A percentile compares a stretch with the other conserved stretches of the same genome.
Conservation (phyloP, 2,329 filamentous ascomycete genomes). For the Colletotrichum camelliae region DNA sequence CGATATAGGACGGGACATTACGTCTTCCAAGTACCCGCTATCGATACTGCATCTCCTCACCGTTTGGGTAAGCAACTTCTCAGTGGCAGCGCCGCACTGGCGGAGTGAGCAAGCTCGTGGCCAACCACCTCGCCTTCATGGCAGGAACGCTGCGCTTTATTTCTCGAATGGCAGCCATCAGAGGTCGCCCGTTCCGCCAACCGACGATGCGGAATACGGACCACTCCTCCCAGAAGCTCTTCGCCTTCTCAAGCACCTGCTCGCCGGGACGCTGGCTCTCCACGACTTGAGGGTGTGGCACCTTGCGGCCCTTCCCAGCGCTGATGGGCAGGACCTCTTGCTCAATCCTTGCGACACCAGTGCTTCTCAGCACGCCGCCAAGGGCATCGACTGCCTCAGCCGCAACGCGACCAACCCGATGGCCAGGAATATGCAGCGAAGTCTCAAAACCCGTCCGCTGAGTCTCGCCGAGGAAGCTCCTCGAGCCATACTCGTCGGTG, state of each 20-base stretch:
- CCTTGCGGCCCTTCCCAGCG: neutral
- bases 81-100: neutral
- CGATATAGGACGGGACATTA: neutral
- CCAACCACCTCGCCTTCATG: neutral
- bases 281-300: neutral
- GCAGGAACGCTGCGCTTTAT: neutral
- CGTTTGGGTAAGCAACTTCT: neutral
- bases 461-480: conserved; percentile 2
- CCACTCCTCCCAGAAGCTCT: neutral
- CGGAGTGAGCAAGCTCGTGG: neutral
- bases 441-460: conserved; percentile 16
- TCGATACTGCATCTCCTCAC: neutral
- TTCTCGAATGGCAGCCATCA: neutral
- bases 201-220: neutral
- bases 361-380: neutral
- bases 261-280: neutral
- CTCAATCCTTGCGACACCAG: neutral
- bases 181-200: neutral
- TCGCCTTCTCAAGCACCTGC: neutral
- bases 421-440: neutral
- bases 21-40: neutral
- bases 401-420: neutral
- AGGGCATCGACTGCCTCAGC: neutral
- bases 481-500: conserved; percentile 15
- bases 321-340: neutral